These are phyloP conservation scores for Glaciozyma martinii DNA, from an alignment of 768 basidiomycete genomes.

Conservation along the genomic window DNA sequence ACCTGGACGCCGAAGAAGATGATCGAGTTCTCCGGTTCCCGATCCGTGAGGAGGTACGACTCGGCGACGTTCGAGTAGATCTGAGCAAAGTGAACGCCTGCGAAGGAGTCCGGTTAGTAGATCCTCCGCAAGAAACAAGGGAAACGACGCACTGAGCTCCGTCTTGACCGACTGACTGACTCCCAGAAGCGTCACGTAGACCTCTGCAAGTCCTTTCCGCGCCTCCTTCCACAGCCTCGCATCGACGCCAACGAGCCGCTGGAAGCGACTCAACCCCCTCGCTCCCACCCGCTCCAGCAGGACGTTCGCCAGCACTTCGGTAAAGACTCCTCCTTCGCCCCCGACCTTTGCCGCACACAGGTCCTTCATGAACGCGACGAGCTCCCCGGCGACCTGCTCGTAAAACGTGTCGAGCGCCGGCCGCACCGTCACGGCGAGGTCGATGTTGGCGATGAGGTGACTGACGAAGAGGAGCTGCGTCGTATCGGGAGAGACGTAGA, in stretches of 20 bases:
- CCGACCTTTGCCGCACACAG: conserved; percentile 32
- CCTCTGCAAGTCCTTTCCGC: conserved; percentile 36
- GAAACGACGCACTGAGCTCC: conserved; percentile 56
- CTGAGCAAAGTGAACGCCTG: conserved; percentile 24
- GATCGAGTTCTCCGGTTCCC: conserved; percentile 90
- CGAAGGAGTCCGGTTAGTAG: neutral
- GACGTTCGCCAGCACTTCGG: conserved; percentile 52
- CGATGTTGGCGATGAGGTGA: conserved; percentile 70
- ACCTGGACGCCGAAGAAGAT: conserved; percentile 87
- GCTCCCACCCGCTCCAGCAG: conserved; percentile 78
- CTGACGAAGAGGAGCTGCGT: conserved; percentile 50
- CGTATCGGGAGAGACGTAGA: conserved; percentile 15
- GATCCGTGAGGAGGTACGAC: conserved; percentile 80
- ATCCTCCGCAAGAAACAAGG: conserved; percentile 10
- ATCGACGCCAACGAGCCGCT: conserved; percentile 37
- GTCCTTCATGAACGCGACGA: conserved; percentile 43
- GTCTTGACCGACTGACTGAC: conserved; percentile 52
- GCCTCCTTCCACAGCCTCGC: conserved; percentile 38
- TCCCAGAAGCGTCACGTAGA: conserved; percentile 33
- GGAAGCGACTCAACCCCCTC: conserved; percentile 47
- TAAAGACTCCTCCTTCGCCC: conserved; percentile 34
- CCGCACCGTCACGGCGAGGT: conserved; percentile 81
- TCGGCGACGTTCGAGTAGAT: conserved; percentile 74
- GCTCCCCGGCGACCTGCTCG: conserved; percentile 70
- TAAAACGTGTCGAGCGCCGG: conserved; percentile 78